phyloP scores from a whole-genome alignment of 495 filamentous ascomycete species.

The Pseudoneurospora amorphoporcata region DNA sequence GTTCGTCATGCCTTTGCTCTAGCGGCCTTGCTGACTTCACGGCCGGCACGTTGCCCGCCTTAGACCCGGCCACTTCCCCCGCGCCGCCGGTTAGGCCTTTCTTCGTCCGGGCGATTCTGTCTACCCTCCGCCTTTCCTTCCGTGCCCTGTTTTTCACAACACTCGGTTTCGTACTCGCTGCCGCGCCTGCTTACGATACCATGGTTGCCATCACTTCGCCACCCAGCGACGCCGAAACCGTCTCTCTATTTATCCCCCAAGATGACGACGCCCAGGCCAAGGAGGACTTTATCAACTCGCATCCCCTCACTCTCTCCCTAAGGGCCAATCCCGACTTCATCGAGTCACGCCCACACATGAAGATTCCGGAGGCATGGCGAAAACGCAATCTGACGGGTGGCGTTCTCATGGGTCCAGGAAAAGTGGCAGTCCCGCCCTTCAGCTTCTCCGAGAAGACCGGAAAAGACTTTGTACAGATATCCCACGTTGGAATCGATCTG shows the following conservation, averaged over 20 bases:
- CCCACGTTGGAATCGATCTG: constrained; percentile 70
- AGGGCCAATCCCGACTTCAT: constrained; percentile 55
- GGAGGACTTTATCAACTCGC: constrained; percentile 61
- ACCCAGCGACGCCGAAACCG: constrained; percentile 62
- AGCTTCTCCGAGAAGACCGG: constrained; percentile 63
- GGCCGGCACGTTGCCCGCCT: neutral
- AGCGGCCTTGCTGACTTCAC: neutral
- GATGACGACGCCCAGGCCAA: constrained; percentile 51
- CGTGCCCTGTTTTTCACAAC: constrained; percentile 35
- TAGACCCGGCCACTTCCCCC: neutral
- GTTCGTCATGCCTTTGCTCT: neutral
- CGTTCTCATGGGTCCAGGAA: constrained; percentile 62
- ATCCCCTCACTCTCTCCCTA: constrained; percentile 59
- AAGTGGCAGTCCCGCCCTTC: constrained; percentile 72
- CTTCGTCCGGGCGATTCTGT: constrained; percentile 12
- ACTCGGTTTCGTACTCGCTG: constrained; percentile 45
- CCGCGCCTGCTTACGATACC: constrained; percentile 35
- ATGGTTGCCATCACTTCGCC: constrained; percentile 38
- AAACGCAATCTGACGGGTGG: constrained; percentile 73
- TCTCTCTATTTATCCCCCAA: constrained; percentile 53
- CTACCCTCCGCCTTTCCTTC: constrained; percentile 16
- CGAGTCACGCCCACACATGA: constrained; percentile 79
- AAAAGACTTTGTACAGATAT: constrained; percentile 60
- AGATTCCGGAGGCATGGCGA: constrained; percentile 59
- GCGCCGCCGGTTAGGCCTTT: constrained; percentile 1